Evolutionary conservation across 2,329 filamentous ascomycete species (phyloP), one percentile per base, ranked within the genome.

Genomic region (Fusarium tuaranense): DNA sequence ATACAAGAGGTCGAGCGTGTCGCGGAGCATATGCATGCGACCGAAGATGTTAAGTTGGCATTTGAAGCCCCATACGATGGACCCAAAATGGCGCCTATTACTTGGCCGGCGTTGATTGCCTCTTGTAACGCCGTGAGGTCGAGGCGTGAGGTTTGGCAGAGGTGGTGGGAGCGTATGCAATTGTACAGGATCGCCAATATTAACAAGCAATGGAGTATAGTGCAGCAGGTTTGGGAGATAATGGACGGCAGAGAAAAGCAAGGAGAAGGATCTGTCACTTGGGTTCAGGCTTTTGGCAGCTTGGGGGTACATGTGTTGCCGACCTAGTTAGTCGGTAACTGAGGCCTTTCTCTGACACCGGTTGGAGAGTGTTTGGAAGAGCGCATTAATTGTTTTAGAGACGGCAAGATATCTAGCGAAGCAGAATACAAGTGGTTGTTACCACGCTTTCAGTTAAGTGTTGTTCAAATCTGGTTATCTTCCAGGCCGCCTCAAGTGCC

Each of bases 81-180:
- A 7, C 57, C 36, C 13, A 39, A 12, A 7, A 60, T 60, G 57
- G 57, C 57, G 12, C 57, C 57, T 16, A 27, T 60, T 12, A 60
- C 57, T n/a, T 60, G 57, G 57, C 57, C 57, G 6, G 57, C 57
- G 18, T n/a, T 60, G 12, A 30, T 60, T 9, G 57, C 57, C 10
- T 60, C 57, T 39, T 60, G 36, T 6, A 60, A 41, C 36, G 34
- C 57, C 14, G 1, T 20, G 34, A 41, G 36, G 12, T 13, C 16
- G 4, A 22, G 46, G 12, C 55, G 68, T n/a, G 55, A 58, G 9
- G 13, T 27, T 16, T 70, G 68, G 44, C 60, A 46, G n/a, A 10
- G 36, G n/a, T 70, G 68, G 68, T 70, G 68, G 68, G 61, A 68
- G 25, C 27, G 65, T 14, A 57, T 70, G 20, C 48, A 65, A 13